These are phyloP conservation scores for Fusarium sp. DNA, from an alignment of 2,329 filamentous ascomycete genomes.

Conservation along the genomic window DNA sequence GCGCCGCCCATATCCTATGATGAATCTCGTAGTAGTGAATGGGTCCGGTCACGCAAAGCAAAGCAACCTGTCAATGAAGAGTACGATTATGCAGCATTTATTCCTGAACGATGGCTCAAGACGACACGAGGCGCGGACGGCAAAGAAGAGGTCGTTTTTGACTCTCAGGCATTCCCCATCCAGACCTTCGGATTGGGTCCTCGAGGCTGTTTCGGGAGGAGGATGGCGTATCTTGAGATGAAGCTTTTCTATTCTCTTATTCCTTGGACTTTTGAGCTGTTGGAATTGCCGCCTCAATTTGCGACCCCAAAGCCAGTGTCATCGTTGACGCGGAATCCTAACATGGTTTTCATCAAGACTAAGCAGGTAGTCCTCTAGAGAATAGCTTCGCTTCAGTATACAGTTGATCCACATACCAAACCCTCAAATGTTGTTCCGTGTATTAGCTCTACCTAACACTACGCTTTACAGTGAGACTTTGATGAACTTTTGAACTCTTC, in stretches of 20 bases:
- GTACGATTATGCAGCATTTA: constrained; percentile 14
- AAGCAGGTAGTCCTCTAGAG: neutral
- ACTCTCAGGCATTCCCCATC: constrained; percentile 51
- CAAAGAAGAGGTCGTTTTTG: constrained; percentile 41
- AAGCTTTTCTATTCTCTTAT: constrained; percentile 49
- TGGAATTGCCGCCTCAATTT: neutral
- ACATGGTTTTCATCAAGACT: constrained; percentile 12
- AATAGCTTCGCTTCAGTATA: neutral
- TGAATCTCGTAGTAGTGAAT: constrained; percentile 21
- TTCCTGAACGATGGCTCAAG: constrained; percentile 37
- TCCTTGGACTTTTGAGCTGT: constrained; percentile 50
- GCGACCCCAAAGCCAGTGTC: neutral
- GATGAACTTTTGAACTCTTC: too few species aligned
- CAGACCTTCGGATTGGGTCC: constrained; percentile 56
- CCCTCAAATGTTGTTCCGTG: fast-evolving
- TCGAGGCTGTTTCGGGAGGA: constrained; percentile 56
- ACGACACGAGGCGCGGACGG: neutral
- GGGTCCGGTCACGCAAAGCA: neutral
- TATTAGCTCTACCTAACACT: too few species aligned
- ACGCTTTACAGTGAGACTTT: too few species aligned
- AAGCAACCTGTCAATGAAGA: neutral
- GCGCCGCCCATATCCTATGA: constrained; percentile 21
- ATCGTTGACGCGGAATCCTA: constrained; percentile 9
- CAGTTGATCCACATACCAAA: too few species aligned
- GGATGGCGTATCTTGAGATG: constrained; percentile 51